phyloP scores from a whole-genome alignment of 2,329 filamentous ascomycete species.

The Didymella sp. region DNA sequence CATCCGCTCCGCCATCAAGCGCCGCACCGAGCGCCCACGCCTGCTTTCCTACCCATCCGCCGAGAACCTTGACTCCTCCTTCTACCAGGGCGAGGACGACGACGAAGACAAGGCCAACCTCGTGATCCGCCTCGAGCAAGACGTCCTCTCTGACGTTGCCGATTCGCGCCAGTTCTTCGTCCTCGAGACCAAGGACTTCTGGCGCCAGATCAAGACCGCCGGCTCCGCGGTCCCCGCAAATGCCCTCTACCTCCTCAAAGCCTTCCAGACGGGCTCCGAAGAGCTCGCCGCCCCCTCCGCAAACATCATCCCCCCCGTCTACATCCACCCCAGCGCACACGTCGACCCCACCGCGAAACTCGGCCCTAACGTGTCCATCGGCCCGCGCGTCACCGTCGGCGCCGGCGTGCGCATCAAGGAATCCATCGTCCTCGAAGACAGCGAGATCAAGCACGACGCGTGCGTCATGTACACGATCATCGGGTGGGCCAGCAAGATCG shows the following conservation, averaged over 20 bases:
- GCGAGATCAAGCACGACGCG: slow-evolving; percentile 95
- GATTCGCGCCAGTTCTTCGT: slow-evolving; percentile 99
- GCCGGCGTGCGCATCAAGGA: slow-evolving; percentile 94
- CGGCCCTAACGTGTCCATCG: slow-evolving; percentile 94
- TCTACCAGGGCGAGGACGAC: slow-evolving; percentile 67
- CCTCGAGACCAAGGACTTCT: slow-evolving; percentile 98
- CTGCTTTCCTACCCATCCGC: slow-evolving; percentile 95
- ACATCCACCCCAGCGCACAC: slow-evolving; percentile 88
- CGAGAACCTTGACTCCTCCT: slow-evolving; percentile 82
- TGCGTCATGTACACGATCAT: slow-evolving; percentile 96
- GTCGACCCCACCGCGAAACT: slow-evolving; percentile 96
- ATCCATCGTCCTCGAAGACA: slow-evolving; percentile 91
- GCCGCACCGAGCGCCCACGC: slow-evolving; percentile 87
- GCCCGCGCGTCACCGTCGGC: slow-evolving; percentile 83
- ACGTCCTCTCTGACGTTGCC: slow-evolving; percentile 92
- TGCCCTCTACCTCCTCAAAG: slow-evolving; percentile 94
- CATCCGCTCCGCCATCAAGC: slow-evolving; percentile 93
- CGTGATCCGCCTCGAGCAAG: slow-evolving; percentile 93
- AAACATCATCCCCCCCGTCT: slow-evolving; percentile 90
- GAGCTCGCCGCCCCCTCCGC: slow-evolving; percentile 85
- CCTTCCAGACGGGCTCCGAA: slow-evolving; percentile 79
- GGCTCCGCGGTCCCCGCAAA: slow-evolving; percentile 97
- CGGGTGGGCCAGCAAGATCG: slow-evolving; percentile 93
- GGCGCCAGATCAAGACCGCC: slow-evolving; percentile 99
- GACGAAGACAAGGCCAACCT: slow-evolving; percentile 80